These are phyloP conservation scores for Fragaria iinumae DNA, from an alignment of 306 rosid genomes.

Conservation along the genomic window DNA sequence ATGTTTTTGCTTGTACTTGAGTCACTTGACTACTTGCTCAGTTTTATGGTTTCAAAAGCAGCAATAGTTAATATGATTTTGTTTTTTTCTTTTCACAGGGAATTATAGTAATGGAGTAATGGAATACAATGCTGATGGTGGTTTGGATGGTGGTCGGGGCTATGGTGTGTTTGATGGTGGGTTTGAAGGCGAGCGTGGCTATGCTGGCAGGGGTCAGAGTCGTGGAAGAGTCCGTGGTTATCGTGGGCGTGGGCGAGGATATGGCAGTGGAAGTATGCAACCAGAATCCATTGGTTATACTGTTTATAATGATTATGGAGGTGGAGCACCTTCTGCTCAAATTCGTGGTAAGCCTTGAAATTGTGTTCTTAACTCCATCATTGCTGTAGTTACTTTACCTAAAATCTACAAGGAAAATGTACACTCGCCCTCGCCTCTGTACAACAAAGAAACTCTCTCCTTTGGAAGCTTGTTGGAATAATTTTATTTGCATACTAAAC, in stretches of 20 bases:
- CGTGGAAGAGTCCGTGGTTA: conserved; percentile 24
- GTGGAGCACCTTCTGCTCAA: conserved; percentile 20
- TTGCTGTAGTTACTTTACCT: not conserved
- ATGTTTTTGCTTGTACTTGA: not conserved
- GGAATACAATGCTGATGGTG: conserved; percentile 28
- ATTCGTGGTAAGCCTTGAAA: conserved; percentile 13
- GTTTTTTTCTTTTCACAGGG: conserved; percentile 6
- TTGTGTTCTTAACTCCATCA: not conserved
- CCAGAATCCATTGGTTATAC: conserved; percentile 10
- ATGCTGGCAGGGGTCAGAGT: conserved; percentile 29
- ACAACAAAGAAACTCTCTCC: not conserved
- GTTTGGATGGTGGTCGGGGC: conserved; percentile 11
- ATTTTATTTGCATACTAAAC: not conserved
- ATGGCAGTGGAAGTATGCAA: conserved; percentile 22
- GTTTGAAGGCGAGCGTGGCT: conserved; percentile 15
- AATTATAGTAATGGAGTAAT: conserved; percentile 22
- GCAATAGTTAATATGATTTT: not conserved
- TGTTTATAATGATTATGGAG: conserved; percentile 25
- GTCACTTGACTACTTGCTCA: not conserved
- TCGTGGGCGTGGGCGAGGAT: conserved; percentile 27
- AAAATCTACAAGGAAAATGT: not conserved
- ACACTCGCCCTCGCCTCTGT: not conserved
- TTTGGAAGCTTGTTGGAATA: not conserved
- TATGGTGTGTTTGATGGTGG: conserved; percentile 22
- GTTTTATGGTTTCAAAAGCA: not conserved